phyloP scores from a whole-genome alignment of 805 yeast species.

The Lipomyces mesembrius region DNA sequence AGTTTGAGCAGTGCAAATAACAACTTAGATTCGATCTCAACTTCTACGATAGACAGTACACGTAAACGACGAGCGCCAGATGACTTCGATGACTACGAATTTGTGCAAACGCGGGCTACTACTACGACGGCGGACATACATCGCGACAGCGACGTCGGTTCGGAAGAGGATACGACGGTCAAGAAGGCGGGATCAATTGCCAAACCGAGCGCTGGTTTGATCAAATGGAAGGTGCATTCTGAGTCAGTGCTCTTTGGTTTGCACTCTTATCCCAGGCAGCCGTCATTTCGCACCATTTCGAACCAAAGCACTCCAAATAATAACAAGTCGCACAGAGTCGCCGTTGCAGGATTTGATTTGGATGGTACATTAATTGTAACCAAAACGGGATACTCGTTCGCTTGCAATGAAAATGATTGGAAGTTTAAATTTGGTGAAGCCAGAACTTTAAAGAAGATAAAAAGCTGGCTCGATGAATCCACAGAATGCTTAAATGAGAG shows the following conservation, averaged over 20 bases:
- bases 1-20: background rate
- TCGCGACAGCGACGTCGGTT: background rate
- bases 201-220: background rate
- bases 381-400: slow-evolving; percentile 63
- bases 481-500: slow-evolving; percentile 17
- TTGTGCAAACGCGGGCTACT: background rate
- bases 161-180: background rate
- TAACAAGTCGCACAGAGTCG: slow-evolving; percentile 36
- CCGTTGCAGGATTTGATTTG: slow-evolving; percentile 77
- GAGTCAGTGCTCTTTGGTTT: slow-evolving; percentile 24
- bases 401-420: slow-evolving; percentile 75
- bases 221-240: slow-evolving; percentile 19
- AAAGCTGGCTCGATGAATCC: slow-evolving; percentile 20
- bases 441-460: slow-evolving; percentile 12
- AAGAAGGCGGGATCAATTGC: background rate
- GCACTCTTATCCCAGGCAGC: background rate
- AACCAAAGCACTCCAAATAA: background rate
- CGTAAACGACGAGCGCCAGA: background rate
- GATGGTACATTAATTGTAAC: slow-evolving; percentile 79
- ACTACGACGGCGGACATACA: background rate
- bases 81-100: background rate
- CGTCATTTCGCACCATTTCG: background rate
- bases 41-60: slow-evolving; percentile 3
- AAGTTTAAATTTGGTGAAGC: slow-evolving; percentile 43
- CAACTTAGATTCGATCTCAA: background rate